These are phyloP conservation scores for Smittium culicis DNA, from an alignment of 371 early-diverging fungal genomes.

Conservation along the genomic window DNA sequence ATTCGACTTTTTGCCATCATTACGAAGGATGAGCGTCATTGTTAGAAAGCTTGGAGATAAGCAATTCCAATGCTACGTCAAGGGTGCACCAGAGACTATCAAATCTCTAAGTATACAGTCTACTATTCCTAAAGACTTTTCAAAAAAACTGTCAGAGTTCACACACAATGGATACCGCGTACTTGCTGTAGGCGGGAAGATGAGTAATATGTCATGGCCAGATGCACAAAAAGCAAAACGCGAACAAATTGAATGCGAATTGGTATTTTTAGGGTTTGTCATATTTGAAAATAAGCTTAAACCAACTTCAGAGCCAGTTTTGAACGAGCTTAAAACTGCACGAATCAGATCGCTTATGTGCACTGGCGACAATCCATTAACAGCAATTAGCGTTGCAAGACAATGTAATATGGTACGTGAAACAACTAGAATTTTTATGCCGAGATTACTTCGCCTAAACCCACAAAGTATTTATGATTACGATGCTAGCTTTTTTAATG, in stretches of 20 bases:
- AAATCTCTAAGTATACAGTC: constrained; percentile 65
- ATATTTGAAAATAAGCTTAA: constrained; percentile 99
- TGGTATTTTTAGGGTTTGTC: constrained; percentile 88
- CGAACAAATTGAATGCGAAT: constrained; percentile 67
- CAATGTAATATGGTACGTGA: constrained; percentile 35
- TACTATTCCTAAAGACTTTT: constrained; percentile 70
- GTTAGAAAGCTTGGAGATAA: constrained; percentile 52
- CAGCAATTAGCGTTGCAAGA: constrained; percentile 91
- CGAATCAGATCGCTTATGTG: constrained; percentile 93
- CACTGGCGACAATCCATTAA: constrained; percentile 97
- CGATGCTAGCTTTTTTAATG: background rate
- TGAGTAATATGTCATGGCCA: constrained; percentile 55
- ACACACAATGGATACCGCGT: constrained; percentile 93
- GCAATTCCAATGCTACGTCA: constrained; percentile 77
- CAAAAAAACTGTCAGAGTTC: constrained; percentile 58
- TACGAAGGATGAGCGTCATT: constrained; percentile 93
- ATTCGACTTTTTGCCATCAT: constrained; percentile 87
- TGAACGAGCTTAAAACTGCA: constrained; percentile 76
- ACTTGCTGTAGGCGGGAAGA: constrained; percentile 76
- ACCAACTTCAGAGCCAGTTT: constrained; percentile 61
- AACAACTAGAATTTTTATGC: constrained; percentile 26
- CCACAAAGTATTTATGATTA: background rate
- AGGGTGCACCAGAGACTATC: constrained; percentile 95
- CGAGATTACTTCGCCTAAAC: constrained; percentile 18
- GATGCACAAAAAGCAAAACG: constrained; percentile 66